A percentile compares a stretch with the other conserved stretches of the same genome.
These are phyloP conservation scores for Austroboletus festivus DNA, from an alignment of 768 basidiomycete genomes.

Conservation along the genomic window DNA sequence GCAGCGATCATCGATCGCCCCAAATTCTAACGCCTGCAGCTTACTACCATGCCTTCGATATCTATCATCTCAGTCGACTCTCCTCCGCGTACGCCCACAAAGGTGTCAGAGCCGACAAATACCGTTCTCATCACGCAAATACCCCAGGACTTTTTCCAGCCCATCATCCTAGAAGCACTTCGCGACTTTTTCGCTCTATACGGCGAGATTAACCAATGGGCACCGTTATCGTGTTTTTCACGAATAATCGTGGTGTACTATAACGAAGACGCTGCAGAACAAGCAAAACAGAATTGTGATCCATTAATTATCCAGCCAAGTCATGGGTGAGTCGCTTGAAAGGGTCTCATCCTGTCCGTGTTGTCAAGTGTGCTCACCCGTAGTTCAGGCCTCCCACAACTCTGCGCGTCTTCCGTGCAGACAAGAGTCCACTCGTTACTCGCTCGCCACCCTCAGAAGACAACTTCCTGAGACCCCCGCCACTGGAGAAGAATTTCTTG, in stretches of 20 bases:
- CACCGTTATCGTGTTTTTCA: slow-evolving; percentile 76
- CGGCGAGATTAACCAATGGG: slow-evolving; percentile 88
- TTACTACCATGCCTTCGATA: slow-evolving; percentile 25
- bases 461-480: slow-evolving; percentile 63
- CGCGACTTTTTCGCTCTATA: slow-evolving; percentile 69
- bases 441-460: slow-evolving; percentile 28
- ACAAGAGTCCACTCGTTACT: slow-evolving; percentile 59
- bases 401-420: slow-evolving; percentile 71
- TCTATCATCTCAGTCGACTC: slow-evolving; percentile 23
- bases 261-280: slow-evolving; percentile 58
- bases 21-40: not conserved
- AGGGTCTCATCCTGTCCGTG: not conserved
- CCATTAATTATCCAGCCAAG: slow-evolving; percentile 56
- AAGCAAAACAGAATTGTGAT: slow-evolving; percentile 64
- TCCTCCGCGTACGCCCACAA: not conserved
- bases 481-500: slow-evolving; percentile 88
- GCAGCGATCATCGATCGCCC: not conserved
- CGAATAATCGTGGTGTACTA: slow-evolving; percentile 82
- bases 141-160: slow-evolving; percentile 75
- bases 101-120: slow-evolving; percentile 53
- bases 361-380: slow-evolving; percentile 9
- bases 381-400: slow-evolving; percentile 43
- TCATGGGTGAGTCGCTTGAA: slow-evolving; percentile 42
- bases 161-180: slow-evolving; percentile 61
- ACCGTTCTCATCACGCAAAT: slow-evolving; percentile 79